Evolutionary conservation across 2,329 filamentous ascomycete genomes (phyloP).

Genomic region (Monilinia laxa): DNA sequence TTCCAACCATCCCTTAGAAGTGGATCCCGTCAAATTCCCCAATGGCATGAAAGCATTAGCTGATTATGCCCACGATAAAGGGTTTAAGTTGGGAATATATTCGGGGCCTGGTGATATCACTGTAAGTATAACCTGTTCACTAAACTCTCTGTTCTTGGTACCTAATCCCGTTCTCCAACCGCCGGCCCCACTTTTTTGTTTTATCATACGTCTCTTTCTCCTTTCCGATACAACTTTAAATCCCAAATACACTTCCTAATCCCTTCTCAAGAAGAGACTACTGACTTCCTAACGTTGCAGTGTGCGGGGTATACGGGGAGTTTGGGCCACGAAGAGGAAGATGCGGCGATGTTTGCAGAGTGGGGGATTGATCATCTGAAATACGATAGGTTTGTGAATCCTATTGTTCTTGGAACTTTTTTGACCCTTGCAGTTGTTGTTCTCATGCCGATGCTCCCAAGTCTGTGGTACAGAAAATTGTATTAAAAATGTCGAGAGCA

Average conservation of each 20-base stretch:
- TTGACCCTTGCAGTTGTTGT: background rate
- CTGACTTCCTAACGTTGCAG: too few relatives aligned
- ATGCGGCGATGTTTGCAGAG: conserved; percentile 56
- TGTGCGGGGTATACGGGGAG: conserved; percentile 46
- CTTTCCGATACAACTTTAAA: too few relatives aligned
- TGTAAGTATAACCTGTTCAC: too few relatives aligned
- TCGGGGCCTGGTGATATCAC: conserved; percentile 49
- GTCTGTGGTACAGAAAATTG: background rate
- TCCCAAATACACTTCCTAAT: too few relatives aligned
- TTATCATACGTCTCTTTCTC: too few relatives aligned
- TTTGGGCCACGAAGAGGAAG: conserved; percentile 55
- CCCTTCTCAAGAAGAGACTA: too few relatives aligned
- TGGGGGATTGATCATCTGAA: conserved; percentile 62
- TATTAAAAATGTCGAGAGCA: conserved; percentile 17
- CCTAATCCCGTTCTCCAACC: too few relatives aligned
- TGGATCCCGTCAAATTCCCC: conserved; percentile 10
- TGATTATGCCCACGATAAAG: conserved; percentile 6
- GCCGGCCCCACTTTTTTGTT: too few relatives aligned
- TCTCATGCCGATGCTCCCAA: conserved; percentile 10
- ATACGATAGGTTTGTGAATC: conserved; percentile 49
- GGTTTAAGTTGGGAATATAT: conserved; percentile 63
- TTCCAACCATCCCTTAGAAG: background rate
- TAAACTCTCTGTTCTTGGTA: too few relatives aligned
- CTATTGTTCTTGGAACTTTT: too few relatives aligned
- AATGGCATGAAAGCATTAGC: conserved; percentile 9